Evolutionary conservation across 2,329 filamentous ascomycete species (phyloP).

Genomic region (Juglanconis sp.): DNA sequence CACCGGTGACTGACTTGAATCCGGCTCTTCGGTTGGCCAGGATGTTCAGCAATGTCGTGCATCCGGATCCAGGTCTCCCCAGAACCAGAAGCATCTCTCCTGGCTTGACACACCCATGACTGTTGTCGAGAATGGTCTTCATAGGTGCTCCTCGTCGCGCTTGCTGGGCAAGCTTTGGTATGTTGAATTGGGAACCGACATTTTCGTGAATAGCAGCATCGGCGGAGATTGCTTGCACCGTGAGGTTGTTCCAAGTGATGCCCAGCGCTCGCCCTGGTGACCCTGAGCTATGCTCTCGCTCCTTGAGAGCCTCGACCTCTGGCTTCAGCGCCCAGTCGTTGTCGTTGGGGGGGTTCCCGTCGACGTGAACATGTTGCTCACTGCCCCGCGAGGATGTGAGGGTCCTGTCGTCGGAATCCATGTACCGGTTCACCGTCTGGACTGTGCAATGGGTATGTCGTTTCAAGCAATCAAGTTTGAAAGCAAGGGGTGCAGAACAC

Average conservation of each 20-base stretch:
- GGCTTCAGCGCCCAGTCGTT: constrained; percentile 44
- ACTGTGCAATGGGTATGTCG: too few species aligned
- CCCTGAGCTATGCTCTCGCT: constrained; percentile 42
- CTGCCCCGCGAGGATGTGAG: too few species aligned
- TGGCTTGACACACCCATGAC: constrained; percentile 66
- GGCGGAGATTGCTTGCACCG: constrained; percentile 57
- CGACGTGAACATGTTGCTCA: too few species aligned
- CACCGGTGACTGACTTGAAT: constrained; percentile 55
- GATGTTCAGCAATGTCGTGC: constrained; percentile 60
- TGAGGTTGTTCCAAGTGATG: constrained; percentile 63
- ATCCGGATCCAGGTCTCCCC: constrained; percentile 56
- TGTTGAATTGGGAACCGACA: constrained; percentile 56
- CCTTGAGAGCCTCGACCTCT: constrained; percentile 41
- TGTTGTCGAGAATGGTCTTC: constrained; percentile 63
- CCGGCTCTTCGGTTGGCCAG: constrained; percentile 62
- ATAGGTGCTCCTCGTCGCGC: constrained; percentile 53
- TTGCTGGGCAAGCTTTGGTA: constrained; percentile 52
- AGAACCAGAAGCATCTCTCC: constrained; percentile 71
- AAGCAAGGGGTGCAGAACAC: too few species aligned
- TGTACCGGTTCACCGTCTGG: too few species aligned
- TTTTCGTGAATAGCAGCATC: constrained; percentile 66
- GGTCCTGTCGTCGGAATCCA: too few species aligned
- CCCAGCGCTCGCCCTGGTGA: constrained; percentile 52
- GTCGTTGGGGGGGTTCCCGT: too few species aligned
- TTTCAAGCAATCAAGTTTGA: too few species aligned